Base-by-base conservation (phyloP, 345 rosid species). In the Salix brachista region DNA sequence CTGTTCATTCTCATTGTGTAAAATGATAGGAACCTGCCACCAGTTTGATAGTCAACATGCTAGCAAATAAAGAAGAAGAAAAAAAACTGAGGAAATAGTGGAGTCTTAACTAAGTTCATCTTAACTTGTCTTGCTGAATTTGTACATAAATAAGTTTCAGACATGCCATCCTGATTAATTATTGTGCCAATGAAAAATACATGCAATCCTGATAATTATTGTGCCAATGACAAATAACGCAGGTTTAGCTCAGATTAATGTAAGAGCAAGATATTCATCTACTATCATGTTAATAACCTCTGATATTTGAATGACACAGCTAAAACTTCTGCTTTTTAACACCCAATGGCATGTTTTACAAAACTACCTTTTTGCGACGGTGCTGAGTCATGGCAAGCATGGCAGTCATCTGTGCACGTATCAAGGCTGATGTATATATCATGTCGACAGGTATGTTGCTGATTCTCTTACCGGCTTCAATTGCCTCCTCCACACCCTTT, bases 321-420 rank as follows among this genome's bases (percentile, higher is more conserved):
- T 54, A 62, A 74, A 74, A 26, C 3, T 52, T 23, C 0, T 21
- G 28, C 65, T 34, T 69, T 48, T 39, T 36, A 71, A 56, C 77
- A 69, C 46, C 64, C 25, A 75, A 28, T 44, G 10, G 66, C 48
- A 48, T 5, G 25, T 18, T 77, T 67, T 26, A 26, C 14, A 4
- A 23, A 66, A 39, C 72, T 83, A 95, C 99, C 97, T 93, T 96
- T 82, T 75, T 91, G 78, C 93, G 89, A 1, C 98, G 97, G 81
- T 96, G 99, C 85, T 96, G 97, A 50, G 91, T 93, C 97, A 96
- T 96, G 37, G 99, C 99, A 81, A 93, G 97, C 98, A 93, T 91
- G 5, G 98, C 99, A 3, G 99, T 96, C 98, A 93, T 96, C 79
- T 96, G 98, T 12, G 99, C 98, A 81, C 97, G 98, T 76, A 96